Evolutionary conservation across 2,329 filamentous ascomycete genomes (phyloP).

Genomic region (Canariomyces notabilis): DNA sequence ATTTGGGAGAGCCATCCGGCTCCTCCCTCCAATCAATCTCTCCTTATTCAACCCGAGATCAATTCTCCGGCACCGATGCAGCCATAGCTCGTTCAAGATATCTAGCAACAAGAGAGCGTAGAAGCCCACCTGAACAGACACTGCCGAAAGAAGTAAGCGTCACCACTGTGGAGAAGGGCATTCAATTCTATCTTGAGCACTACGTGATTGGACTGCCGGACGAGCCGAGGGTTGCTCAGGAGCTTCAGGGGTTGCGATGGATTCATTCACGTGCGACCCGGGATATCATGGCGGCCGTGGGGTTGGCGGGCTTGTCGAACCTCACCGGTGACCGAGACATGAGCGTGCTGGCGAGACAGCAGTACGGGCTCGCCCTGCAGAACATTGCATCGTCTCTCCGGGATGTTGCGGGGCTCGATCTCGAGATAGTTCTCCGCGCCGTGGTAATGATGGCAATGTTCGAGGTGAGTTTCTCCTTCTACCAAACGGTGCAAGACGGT

Average conservation of each 20-base stretch:
- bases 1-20: conserved; percentile 19
- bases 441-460: conserved; percentile 57
- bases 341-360: conserved; percentile 43
- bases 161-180: conserved; percentile 42
- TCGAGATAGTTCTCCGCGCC: conserved; percentile 44
- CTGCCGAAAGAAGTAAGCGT: conserved; percentile 35
- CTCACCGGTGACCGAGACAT: conserved; percentile 43
- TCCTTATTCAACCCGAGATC: conserved; percentile 12
- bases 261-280: conserved; percentile 37
- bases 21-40: conserved; percentile 26
- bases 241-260: conserved; percentile 35
- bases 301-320: conserved; percentile 54
- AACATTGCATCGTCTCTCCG: conserved; percentile 40
- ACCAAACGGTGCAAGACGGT: not conserved
- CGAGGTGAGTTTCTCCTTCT: conserved; percentile 40
- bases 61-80: conserved; percentile 4
- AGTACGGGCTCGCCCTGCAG: conserved; percentile 50
- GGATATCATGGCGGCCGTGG: conserved; percentile 52
- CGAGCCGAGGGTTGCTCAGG: conserved; percentile 37
- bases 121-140: not conserved
- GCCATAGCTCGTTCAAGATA: conserved; percentile 9
- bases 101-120: not conserved
- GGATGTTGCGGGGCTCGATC: conserved; percentile 29
- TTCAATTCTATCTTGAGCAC: conserved; percentile 47
- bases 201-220: conserved; percentile 49